phyloP scores from a whole-genome alignment of 768 basidiomycete genomes.

The Lactifluus pinguis region DNA sequence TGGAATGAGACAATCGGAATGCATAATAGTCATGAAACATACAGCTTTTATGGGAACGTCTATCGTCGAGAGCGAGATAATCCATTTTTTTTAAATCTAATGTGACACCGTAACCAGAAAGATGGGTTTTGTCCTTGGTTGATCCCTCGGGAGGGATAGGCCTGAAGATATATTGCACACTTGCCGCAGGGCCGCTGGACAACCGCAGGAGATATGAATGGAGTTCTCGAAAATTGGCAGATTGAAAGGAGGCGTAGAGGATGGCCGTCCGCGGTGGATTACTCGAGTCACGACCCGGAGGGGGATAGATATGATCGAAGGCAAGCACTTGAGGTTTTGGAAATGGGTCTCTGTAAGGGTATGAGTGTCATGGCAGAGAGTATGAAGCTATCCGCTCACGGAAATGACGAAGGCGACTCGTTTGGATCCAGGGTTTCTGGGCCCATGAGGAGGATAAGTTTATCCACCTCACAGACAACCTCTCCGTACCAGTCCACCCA shows the following conservation, averaged over 20 bases:
- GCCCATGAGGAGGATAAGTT: conserved; percentile 43
- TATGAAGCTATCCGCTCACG: conserved; percentile 23
- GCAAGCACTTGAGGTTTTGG: conserved; percentile 45
- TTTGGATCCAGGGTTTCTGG: conserved; percentile 40
- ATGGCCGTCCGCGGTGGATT: conserved; percentile 57
- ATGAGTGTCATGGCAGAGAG: not conserved
- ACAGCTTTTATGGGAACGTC: conserved; percentile 34
- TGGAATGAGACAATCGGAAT: not conserved
- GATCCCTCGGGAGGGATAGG: conserved; percentile 39
- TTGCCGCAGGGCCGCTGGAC: conserved; percentile 34
- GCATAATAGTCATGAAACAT: not conserved
- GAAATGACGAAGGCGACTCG: conserved; percentile 19
- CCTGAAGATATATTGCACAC: conserved; percentile 70
- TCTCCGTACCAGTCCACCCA: conserved; percentile 85
- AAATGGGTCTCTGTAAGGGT: conserved; percentile 23
- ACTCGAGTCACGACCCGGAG: conserved; percentile 35
- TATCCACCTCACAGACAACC: conserved; percentile 58
- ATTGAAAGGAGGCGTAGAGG: conserved; percentile 63
- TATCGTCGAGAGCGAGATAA: conserved; percentile 88
- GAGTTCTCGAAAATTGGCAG: conserved; percentile 59
- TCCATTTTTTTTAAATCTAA: conserved; percentile 96
- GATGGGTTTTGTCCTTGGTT: conserved; percentile 30
- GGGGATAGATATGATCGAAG: conserved; percentile 70
- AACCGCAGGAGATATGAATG: conserved; percentile 54
- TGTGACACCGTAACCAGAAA: conserved; percentile 88